Base-by-base conservation (phyloP, 208 protist genomes). In the Trypanosoma cruzi region DNA sequence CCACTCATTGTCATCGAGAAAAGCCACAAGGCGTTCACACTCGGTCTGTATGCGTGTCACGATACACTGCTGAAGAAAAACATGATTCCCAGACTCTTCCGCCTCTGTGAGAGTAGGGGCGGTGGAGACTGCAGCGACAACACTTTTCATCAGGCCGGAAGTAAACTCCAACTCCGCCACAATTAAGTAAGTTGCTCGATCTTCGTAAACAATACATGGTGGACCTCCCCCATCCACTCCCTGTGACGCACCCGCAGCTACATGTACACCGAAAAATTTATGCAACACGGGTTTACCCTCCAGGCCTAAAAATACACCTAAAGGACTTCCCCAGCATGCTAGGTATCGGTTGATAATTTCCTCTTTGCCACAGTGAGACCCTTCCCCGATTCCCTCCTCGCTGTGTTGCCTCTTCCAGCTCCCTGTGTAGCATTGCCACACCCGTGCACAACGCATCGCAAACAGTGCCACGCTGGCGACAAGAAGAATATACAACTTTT, bases 11-110 rank as follows among this genome's bases (percentile, higher is more conserved):
- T 80, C 40, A 10, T 67, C 36, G 20, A 94, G 65, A 58, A 89
- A 86, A 34, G 75, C 84, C 54, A 91, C 80, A n/a, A 83, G 22
- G 66, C 88, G 88, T 73, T 94, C 88, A 79, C 88, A 94, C 71
- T 94, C 82, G 10, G 80, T 67, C 53, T 91, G 85, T 22, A 89
- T 80, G 2, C 70, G 73, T 26, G 73, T 73, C 0, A 88, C 83
- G 10, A 81, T 60, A 40, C 84, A 81, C 0, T 80, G 64, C 56
- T 88, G 79, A 42, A 89, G 61, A 70, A 87, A 88, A 60, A 81
- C 77, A 3, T 59, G 56, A 2, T 80, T 64, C 6, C 48, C 37
- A 32, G 62, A 22, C 22, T 18, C 31, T 24, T 10, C 49, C 22
- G 77, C 74, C 36, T 59, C 70, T 20, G 82, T 68, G 29, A 92